A percentile compares a stretch with the other conserved stretches of the same genome.
Evolutionary conservation across 1,139 yeast species (phyloP).

Genomic region (Meyerozyma athensensis): DNA sequence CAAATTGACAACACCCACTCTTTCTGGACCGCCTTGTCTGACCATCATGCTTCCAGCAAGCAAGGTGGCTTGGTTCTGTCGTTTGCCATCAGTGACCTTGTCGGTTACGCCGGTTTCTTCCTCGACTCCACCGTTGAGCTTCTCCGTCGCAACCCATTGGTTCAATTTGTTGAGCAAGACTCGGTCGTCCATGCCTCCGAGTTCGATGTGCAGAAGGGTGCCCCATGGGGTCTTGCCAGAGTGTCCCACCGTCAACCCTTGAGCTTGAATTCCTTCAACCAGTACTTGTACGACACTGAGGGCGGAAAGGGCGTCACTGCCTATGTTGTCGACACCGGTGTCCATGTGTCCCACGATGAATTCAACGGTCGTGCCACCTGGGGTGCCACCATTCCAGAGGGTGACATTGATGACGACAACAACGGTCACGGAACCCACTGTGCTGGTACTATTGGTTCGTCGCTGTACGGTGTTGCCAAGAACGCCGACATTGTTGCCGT

Average conservation of each 20-base stretch:
- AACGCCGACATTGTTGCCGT: slow-evolving; percentile 71
- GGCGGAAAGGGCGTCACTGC: slow-evolving; percentile 94
- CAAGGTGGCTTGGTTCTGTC: slow-evolving; percentile 61
- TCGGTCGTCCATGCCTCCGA: slow-evolving; percentile 67
- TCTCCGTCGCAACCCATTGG: slow-evolving; percentile 69
- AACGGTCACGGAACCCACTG: slow-evolving; percentile 95
- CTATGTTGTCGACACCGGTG: slow-evolving; percentile 91
- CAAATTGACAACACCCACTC: slow-evolving; percentile 27
- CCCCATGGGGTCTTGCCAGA: slow-evolving; percentile 97
- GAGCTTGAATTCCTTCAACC: slow-evolving; percentile 75
- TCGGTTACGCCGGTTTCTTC: slow-evolving; percentile 75
- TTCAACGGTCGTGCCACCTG: slow-evolving; percentile 90
- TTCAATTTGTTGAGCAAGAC: slow-evolving; percentile 75
- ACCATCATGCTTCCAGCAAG: slow-evolving; percentile 15
- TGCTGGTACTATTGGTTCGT: slow-evolving; percentile 80
- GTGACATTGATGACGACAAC: slow-evolving; percentile 81
- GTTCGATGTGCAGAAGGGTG: slow-evolving; percentile 66
- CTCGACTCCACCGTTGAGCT: slow-evolving; percentile 64
- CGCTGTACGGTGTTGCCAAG: slow-evolving; percentile 75
- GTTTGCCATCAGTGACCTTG: slow-evolving; percentile 51
- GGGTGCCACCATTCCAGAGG: slow-evolving; percentile 87
- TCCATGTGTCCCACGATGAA: slow-evolving; percentile 73
- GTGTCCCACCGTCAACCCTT: slow-evolving; percentile 81
- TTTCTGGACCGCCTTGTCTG: slow-evolving; percentile 35
- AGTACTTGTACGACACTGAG: slow-evolving; percentile 74